Percentiles rank a stretch among this genome's conserved stretches.
Evolutionary conservation across 1,139 yeast species (phyloP).

Genomic region (Hansenula sp.): DNA sequence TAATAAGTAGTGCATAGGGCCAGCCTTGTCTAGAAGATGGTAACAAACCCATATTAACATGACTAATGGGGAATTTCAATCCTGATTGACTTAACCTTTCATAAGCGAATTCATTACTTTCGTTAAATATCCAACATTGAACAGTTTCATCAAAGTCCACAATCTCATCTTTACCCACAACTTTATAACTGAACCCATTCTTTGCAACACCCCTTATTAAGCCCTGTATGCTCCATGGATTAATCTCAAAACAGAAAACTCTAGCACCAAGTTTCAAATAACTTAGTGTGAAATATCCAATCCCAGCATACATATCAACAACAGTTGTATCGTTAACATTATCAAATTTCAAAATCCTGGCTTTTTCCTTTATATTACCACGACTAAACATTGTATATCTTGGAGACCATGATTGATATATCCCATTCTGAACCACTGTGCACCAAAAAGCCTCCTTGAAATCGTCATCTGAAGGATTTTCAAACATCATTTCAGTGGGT

Average conservation of each 20-base stretch:
- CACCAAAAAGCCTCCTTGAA: slow-evolving; percentile 69
- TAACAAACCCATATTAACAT: slow-evolving; percentile 72
- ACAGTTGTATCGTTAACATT: slow-evolving; percentile 39
- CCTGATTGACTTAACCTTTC: slow-evolving; percentile 32
- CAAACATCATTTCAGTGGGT: slow-evolving; percentile 22
- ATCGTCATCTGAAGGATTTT: slow-evolving; percentile 39
- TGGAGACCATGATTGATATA: slow-evolving; percentile 83
- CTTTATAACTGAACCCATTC: slow-evolving; percentile 40
- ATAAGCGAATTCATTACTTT: slow-evolving; percentile 52
- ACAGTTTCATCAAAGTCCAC: slow-evolving; percentile 26
- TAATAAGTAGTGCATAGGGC: slow-evolving; percentile 38
- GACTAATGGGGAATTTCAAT: slow-evolving; percentile 36
- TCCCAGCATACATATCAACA: slow-evolving; percentile 77
- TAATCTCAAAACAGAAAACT: slow-evolving; percentile 78
- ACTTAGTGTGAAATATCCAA: slow-evolving; percentile 78
- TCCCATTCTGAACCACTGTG: slow-evolving; percentile 64
- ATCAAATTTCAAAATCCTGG: slow-evolving; percentile 46
- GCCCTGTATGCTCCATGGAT: slow-evolving; percentile 83
- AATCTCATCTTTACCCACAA: slow-evolving; percentile 30
- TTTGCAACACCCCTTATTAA: slow-evolving; percentile 48
- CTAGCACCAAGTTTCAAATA: slow-evolving; percentile 55
- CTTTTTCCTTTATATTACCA: slow-evolving; percentile 85
- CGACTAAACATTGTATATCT: slow-evolving; percentile 81
- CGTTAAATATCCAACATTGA: slow-evolving; percentile 49
- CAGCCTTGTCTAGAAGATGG: slow-evolving; percentile 69